phyloP scores from a whole-genome alignment of 1,284 basidiomycete genomes.

The Malassezia yamatoensis region DNA sequence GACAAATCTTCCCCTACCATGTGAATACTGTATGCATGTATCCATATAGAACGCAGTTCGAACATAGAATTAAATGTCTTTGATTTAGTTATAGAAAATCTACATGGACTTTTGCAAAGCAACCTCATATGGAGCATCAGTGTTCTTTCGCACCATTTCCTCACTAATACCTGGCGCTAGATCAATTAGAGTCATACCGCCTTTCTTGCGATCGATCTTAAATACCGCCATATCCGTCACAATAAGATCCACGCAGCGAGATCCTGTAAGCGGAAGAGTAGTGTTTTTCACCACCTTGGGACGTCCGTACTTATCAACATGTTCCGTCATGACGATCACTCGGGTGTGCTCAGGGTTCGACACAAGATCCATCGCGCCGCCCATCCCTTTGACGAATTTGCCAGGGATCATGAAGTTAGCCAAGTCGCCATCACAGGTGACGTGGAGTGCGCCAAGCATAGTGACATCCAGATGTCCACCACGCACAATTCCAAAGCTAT shows the following conservation, averaged over 20 bases:
- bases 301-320: slow-evolving; percentile 75
- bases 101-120: slow-evolving; percentile 35
- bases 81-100: background rate
- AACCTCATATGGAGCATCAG: slow-evolving; percentile 62
- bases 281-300: slow-evolving; percentile 78
- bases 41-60: background rate
- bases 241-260: slow-evolving; percentile 72
- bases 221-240: slow-evolving; percentile 84
- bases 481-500: slow-evolving; percentile 91
- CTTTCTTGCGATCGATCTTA: slow-evolving; percentile 65
- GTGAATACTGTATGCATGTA: background rate
- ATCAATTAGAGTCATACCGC: slow-evolving; percentile 67
- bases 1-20: too few relatives aligned
- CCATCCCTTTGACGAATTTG: slow-evolving; percentile 67
- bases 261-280: slow-evolving; percentile 74
- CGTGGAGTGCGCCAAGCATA: slow-evolving; percentile 85
- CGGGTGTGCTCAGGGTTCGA: slow-evolving; percentile 28
- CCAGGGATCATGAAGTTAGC: slow-evolving; percentile 98
- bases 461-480: slow-evolving; percentile 86
- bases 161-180: slow-evolving; percentile 70
- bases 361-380: slow-evolving; percentile 77
- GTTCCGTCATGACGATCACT: slow-evolving; percentile 72
- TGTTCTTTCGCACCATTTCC: slow-evolving; percentile 75
- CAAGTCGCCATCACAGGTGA: slow-evolving; percentile 82
- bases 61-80: too few relatives aligned